Evolutionary conservation across 345 rosid species (phyloP).

Genomic region (Eutrema heterophyllum): DNA sequence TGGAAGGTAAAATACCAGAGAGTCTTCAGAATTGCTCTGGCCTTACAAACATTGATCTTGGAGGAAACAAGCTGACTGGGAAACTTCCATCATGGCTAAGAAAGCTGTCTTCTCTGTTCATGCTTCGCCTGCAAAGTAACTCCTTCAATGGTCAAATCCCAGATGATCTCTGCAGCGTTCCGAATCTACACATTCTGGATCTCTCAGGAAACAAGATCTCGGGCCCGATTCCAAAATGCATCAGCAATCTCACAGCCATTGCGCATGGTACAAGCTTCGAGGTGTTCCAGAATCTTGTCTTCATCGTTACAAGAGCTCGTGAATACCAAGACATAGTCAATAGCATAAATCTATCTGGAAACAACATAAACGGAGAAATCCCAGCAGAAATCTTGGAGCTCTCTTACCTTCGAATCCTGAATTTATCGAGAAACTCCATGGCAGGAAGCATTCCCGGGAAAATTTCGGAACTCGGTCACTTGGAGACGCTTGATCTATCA

Average conservation of each 20-base stretch:
- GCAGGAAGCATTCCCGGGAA: constrained; percentile 29
- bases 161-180: constrained; percentile 29
- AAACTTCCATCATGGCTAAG: constrained; percentile 38
- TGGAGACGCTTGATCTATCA: constrained; percentile 42
- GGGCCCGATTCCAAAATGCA: constrained; percentile 40
- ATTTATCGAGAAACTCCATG: constrained; percentile 35
- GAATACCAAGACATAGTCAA: constrained; percentile 15
- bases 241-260: constrained; percentile 41
- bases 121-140: constrained; percentile 42
- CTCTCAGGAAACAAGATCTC: constrained; percentile 45
- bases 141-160: constrained; percentile 35
- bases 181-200: constrained; percentile 43
- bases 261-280: constrained; percentile 17
- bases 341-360: constrained; percentile 40
- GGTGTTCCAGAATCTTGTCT: constrained; percentile 33
- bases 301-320: constrained; percentile 35
- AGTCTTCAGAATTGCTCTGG: constrained; percentile 44
- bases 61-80: constrained; percentile 44
- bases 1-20: constrained; percentile 44
- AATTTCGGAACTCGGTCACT: constrained; percentile 18
- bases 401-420: constrained; percentile 27
- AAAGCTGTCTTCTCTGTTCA: constrained; percentile 30
- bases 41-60: constrained; percentile 45
- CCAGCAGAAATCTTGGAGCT: constrained; percentile 32
- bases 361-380: constrained; percentile 37